A percentile compares a stretch with the other conserved stretches of the same genome.
Evolutionary conservation across 495 filamentous ascomycete genomes (phyloP).

Genomic region (Aspergillus kassunensis): DNA sequence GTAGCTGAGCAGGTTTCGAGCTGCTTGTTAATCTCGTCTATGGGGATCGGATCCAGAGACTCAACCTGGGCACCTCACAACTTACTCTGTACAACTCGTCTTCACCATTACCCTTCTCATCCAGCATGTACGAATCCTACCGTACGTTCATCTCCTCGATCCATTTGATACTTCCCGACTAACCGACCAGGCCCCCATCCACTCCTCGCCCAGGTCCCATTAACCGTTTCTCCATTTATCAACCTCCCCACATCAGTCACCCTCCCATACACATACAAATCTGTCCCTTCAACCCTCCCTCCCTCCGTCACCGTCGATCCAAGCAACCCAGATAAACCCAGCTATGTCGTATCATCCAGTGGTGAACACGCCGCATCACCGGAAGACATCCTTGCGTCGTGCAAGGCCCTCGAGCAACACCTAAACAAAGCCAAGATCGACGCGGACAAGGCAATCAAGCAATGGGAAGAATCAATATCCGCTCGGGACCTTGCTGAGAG

Average conservation of each 20-base stretch:
- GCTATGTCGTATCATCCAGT: conserved; percentile 68
- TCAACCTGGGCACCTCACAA: too few relatives aligned
- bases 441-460: conserved; percentile 59
- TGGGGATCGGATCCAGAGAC: too few relatives aligned
- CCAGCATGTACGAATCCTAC: conserved; percentile 45
- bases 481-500: conserved; percentile 89
- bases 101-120: background rate
- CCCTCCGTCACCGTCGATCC: conserved; percentile 62
- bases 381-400: conserved; percentile 76
- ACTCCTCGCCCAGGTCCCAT: conserved; percentile 83
- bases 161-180: conserved; percentile 1
- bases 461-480: conserved; percentile 65
- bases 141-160: conserved; percentile 22
- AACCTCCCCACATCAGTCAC: conserved; percentile 85
- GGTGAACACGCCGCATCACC: conserved; percentile 76
- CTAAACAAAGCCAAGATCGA: conserved; percentile 59
- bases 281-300: conserved; percentile 79
- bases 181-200: conserved; percentile 66
- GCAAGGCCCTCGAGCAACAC: conserved; percentile 70
- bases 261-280: conserved; percentile 91
- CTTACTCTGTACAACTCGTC: too few relatives aligned
- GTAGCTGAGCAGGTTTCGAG: too few relatives aligned
- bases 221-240: conserved; percentile 93
- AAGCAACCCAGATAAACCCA: conserved; percentile 44
- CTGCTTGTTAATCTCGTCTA: too few relatives aligned